Base-by-base conservation (phyloP, 345 rosid genomes). In the Camelina hispida region DNA sequence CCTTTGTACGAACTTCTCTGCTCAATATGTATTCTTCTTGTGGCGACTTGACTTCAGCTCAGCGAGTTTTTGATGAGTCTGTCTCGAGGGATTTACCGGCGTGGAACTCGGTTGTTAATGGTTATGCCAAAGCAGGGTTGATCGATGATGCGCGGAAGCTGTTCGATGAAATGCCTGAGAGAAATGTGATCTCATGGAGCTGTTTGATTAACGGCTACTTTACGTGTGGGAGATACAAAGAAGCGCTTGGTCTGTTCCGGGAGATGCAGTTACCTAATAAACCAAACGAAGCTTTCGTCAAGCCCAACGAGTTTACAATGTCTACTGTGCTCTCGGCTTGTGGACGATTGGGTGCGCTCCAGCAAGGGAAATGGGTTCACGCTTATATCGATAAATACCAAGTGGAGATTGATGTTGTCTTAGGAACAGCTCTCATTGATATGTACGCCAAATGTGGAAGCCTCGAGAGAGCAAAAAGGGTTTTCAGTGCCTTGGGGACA, bases 391-490 rank as follows among this genome's bases (percentile, higher is more conserved):
- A 83, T 20, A 86, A 67, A 59, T 69, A 71, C 62, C 63, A 69
- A 7, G 64, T 85, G 20, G 73, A 81, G 69, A 37, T 81, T 15
- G 90, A 86, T 73, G 72, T 82, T 11, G 84, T 86, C 44, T 73
- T 88, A 34, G 84, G 80, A 37, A 88, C 88, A 57, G 76, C 87
- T 78, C 82, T 88, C 10, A 70, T 88, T 51, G 89, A 85, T 62
- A 88, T 88, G 90, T 86, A 86, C 54, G 78, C 86, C 28, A 88
- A 86, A 78, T 83, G 90, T 38, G 90, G 89, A 7, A 83, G 82
- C 59, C 81, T 86, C 16, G 81, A 68, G 53, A 81, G 76, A 16
- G 89, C 93, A 42, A 74, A 53, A 72, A 62, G 25, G 9, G 71
- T 84, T 64, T 89, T 89, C 11, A 23, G 23, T 66, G 51, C 68